These are phyloP conservation scores for Volvox africanus DNA, from an alignment of 139 green algal species.

Conservation along the genomic window DNA sequence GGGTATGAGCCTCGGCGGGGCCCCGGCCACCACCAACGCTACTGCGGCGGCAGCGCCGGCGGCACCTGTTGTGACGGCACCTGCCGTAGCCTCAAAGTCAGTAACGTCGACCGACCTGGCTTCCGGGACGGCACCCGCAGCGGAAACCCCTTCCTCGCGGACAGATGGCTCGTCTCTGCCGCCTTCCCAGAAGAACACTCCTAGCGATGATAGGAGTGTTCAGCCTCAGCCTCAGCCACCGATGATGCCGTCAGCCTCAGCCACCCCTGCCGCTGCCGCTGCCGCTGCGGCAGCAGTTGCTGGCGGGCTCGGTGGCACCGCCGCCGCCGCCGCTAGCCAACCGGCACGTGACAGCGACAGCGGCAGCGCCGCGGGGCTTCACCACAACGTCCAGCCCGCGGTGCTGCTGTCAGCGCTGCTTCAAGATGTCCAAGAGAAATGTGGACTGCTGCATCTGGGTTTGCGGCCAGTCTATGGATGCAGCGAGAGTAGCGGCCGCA, in stretches of 20 bases:
- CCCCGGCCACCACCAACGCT: not conserved
- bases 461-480: not conserved
- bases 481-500: not conserved
- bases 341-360: too few species aligned
- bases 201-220: too few species aligned
- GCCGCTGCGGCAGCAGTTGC: not conserved
- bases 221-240: too few species aligned
- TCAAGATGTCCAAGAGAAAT: not conserved
- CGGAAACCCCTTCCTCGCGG: too few species aligned
- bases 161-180: too few species aligned
- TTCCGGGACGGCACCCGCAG: too few species aligned
- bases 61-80: too few species aligned
- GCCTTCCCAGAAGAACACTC: too few species aligned
- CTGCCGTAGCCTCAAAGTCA: too few species aligned
- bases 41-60: not conserved
- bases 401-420: conserved; percentile 26
- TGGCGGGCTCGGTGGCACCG: not conserved
- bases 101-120: too few species aligned
- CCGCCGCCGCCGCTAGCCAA: too few species aligned
- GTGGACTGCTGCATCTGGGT: conserved; percentile 30
- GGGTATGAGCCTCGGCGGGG: not conserved
- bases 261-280: not conserved
- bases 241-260: not conserved
- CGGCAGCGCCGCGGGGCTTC: not conserved
- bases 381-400: not conserved